phyloP scores from a whole-genome alignment of 106 monocot species.

The Dactylorhiza incarnata region DNA sequence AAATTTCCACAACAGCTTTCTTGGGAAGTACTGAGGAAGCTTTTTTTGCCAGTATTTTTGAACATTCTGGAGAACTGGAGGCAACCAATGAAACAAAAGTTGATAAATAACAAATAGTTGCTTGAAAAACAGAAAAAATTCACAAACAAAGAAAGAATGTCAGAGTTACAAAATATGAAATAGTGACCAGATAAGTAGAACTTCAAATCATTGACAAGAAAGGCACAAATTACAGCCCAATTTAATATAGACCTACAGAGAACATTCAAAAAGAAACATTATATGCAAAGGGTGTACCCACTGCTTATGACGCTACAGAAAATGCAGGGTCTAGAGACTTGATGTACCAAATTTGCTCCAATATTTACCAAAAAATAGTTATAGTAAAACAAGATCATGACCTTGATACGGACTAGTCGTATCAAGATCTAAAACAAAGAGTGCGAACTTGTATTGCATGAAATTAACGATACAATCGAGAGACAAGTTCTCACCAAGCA shows the following conservation, averaged over 20 bases:
- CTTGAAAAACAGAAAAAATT: neutral
- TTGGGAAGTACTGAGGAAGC: conserved; percentile 18
- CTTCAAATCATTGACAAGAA: neutral
- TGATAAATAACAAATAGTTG: neutral
- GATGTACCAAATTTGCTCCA: neutral
- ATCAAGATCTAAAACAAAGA: too few species aligned
- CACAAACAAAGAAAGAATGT: neutral
- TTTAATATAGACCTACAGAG: neutral
- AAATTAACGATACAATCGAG: too few species aligned
- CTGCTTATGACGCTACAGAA: neutral
- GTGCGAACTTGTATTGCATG: too few species aligned
- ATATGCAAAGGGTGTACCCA: neutral
- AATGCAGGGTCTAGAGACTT: neutral
- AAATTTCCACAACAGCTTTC: conserved; percentile 21
- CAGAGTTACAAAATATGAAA: neutral
- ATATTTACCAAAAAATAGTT: neutral
- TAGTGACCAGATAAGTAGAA: neutral
- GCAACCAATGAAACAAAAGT: neutral
- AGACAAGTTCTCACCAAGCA: too few species aligned
- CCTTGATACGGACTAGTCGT: too few species aligned
- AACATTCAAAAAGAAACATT: neutral
- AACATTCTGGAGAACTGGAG: conserved; percentile 44
- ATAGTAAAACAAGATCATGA: too few species aligned
- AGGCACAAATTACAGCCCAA: neutral
- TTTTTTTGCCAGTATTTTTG: conserved; percentile 13